Conservation (phyloP, 805 yeast genomes). For the Yarrowia yakushimensis region DNA sequence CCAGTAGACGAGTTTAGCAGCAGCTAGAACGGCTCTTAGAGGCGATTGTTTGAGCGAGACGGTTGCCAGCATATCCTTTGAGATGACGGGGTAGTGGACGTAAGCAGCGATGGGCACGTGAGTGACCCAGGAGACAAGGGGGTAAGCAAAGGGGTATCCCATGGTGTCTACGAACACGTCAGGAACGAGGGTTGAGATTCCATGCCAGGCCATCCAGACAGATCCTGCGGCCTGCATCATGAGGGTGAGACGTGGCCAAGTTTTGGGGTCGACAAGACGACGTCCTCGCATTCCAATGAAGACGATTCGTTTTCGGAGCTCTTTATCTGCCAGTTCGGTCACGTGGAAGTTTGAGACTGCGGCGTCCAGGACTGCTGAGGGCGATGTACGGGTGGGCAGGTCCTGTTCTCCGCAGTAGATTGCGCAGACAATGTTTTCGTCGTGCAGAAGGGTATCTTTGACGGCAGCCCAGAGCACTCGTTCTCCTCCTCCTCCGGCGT, state of each 20-base stretch:
- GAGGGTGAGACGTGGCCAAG: slow-evolving; percentile 78
- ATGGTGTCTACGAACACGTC: slow-evolving; percentile 93
- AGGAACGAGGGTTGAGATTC: slow-evolving; percentile 63
- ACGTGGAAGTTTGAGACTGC: slow-evolving; percentile 26
- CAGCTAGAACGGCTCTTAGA: slow-evolving; percentile 26
- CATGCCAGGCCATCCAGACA: slow-evolving; percentile 62
- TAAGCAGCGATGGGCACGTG: slow-evolving; percentile 78
- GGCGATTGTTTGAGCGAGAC: slow-evolving; percentile 39
- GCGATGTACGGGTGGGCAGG: slow-evolving; percentile 38
- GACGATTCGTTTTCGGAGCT: slow-evolving; percentile 52
- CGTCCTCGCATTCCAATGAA: slow-evolving; percentile 58
- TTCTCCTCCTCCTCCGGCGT: slow-evolving; percentile 98
- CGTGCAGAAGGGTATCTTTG: slow-evolving; percentile 54
- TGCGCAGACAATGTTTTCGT: slow-evolving; percentile 52
- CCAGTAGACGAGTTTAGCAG: slow-evolving; percentile 58
- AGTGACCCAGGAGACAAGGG: slow-evolving; percentile 53
- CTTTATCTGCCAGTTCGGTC: slow-evolving; percentile 41
- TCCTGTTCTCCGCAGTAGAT: slow-evolving; percentile 65
- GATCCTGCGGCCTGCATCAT: slow-evolving; percentile 88
- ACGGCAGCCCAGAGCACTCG: slow-evolving; percentile 95
- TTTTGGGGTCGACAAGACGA: slow-evolving; percentile 59
- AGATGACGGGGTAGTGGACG: slow-evolving; percentile 93
- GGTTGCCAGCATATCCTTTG: slow-evolving; percentile 77
- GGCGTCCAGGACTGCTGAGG: slow-evolving; percentile 45
- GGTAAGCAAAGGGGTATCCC: slow-evolving; percentile 88